A percentile compares a stretch with the other conserved stretches of the same genome.
Conservation (phyloP, 306 rosid species). For the Quercus alba region DNA sequence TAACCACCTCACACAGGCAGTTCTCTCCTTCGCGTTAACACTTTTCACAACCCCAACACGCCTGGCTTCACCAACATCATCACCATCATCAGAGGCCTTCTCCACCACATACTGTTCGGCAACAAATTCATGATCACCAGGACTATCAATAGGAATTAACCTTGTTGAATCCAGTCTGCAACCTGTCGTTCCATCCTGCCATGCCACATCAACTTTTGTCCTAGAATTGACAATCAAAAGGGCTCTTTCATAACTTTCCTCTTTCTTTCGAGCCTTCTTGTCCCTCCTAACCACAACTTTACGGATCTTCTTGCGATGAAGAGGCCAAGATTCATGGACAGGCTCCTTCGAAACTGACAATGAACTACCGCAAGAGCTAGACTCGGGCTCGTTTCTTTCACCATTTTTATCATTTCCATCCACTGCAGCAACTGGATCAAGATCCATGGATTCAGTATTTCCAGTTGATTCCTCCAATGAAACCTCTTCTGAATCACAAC, state of each 20-base stretch:
- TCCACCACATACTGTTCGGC: conserved; percentile 95
- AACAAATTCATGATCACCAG: conserved; percentile 98
- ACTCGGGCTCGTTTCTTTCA: conserved; percentile 48
- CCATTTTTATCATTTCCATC: conserved; percentile 47
- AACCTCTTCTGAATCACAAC: conserved; percentile 74
- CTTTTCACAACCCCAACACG: conserved; percentile 96
- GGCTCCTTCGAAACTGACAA: conserved; percentile 63
- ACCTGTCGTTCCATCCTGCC: conserved; percentile 89
- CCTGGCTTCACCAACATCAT: conserved; percentile 59
- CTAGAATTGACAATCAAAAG: conserved; percentile 74
- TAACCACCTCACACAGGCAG: conserved; percentile 91
- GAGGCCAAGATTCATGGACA: conserved; percentile 77
- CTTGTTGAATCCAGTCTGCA: conserved; percentile 48
- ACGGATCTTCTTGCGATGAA: conserved; percentile 89
- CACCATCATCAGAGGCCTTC: conserved; percentile 78
- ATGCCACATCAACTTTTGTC: conserved; percentile 84
- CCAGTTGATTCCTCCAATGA: conserved; percentile 59
- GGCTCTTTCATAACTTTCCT: conserved; percentile 87
- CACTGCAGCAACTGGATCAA: conserved; percentile 47
- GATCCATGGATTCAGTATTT: conserved; percentile 60
- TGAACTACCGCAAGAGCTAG: conserved; percentile 66
- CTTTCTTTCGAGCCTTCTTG: conserved; percentile 83
- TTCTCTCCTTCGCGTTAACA: conserved; percentile 89
- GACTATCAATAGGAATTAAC: conserved; percentile 83
- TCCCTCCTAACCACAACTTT: conserved; percentile 90